A percentile compares a stretch with the other conserved stretches of the same genome.
Evolutionary conservation across 805 yeast species (phyloP).

Genomic region (Candida corydali): DNA sequence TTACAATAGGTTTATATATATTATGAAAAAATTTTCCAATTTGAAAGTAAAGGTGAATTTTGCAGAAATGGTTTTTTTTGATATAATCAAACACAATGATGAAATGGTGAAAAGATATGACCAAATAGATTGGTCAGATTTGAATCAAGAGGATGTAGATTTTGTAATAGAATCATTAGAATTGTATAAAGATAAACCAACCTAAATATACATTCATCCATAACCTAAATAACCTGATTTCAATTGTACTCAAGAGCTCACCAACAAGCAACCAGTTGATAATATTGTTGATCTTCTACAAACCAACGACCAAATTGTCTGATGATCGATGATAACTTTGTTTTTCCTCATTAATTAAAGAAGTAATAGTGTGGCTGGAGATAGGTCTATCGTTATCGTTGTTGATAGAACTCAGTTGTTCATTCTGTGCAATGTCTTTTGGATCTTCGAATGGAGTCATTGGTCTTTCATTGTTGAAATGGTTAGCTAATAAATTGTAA

Average conservation of each 20-base stretch:
- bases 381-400: too few species aligned
- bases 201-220: background rate
- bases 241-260: too few species aligned
- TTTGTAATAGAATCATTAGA: background rate
- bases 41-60: slow-evolving; percentile 32
- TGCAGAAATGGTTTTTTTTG: slow-evolving; percentile 38
- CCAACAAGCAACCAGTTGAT: too few species aligned
- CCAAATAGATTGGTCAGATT: slow-evolving; percentile 6
- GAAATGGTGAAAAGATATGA: slow-evolving; percentile 39
- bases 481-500: slow-evolving; percentile 4
- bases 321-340: slow-evolving; percentile 19
- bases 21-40: slow-evolving; percentile 26
- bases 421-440: too few species aligned
- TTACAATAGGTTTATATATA: slow-evolving; percentile 19
- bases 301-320: slow-evolving; percentile 21
- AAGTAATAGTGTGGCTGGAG: slow-evolving; percentile 1
- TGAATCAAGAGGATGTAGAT: slow-evolving; percentile 2
- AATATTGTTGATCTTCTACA: slow-evolving; percentile 9
- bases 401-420: too few species aligned
- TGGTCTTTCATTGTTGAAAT: slow-evolving; percentile 6
- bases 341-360: slow-evolving; percentile 16
- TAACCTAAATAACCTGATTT: too few species aligned
- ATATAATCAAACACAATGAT: slow-evolving; percentile 22
- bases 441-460: slow-evolving; percentile 5
- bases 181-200: background rate